A percentile compares a stretch with the other conserved stretches of the same genome.
These are phyloP conservation scores for Picea sitchensis DNA, from an alignment of 75 land plant genomes.

Conservation along the genomic window DNA sequence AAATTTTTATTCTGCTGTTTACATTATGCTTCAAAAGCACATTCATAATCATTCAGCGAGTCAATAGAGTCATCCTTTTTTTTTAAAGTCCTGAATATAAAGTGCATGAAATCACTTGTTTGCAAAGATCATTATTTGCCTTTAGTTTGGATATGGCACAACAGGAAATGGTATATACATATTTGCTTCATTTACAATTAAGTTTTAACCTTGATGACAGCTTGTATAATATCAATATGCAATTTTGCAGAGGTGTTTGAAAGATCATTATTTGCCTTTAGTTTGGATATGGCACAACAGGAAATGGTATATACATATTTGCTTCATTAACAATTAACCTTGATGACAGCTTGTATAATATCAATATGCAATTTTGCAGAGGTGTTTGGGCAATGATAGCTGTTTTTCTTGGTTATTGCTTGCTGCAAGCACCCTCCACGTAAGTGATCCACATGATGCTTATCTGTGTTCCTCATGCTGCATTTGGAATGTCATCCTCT, in stretches of 20 bases:
- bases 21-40: background rate
- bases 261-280: background rate
- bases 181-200: background rate
- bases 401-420: slow-evolving; percentile 86
- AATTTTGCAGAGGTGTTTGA: slow-evolving; percentile 42
- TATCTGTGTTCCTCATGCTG: background rate
- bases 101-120: background rate
- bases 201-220: background rate
- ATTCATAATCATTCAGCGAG: no score
- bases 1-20: background rate
- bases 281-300: background rate
- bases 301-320: background rate
- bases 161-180: background rate
- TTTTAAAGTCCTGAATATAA: background rate
- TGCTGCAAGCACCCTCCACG: slow-evolving; percentile 94
- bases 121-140: background rate
- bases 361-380: slow-evolving; percentile 16
- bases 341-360: background rate
- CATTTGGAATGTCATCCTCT: background rate
- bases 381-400: slow-evolving; percentile 90
- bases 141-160: background rate
- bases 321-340: background rate
- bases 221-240: slow-evolving; percentile 1
- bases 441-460: slow-evolving; percentile 29
- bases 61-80: background rate